Evolutionary conservation across 129 eudicot species (phyloP), one percentile per base, ranked within the genome.

Genomic region (carrot (Daucus carota)): DNA sequence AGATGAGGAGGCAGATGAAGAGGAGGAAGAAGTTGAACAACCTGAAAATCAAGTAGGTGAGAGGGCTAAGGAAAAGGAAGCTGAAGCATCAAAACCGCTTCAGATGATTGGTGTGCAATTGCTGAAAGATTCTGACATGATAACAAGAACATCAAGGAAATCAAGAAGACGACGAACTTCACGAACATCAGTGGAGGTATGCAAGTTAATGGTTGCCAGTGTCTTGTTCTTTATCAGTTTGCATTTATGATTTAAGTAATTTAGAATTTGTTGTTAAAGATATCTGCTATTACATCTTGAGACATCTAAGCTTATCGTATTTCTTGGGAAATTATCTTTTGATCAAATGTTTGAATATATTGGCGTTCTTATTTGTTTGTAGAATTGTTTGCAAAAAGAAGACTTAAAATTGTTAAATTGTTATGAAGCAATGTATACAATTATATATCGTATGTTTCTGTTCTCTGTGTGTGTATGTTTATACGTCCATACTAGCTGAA

Each of bases 61-160:
- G 73, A 84, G 87, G 69, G 88, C 83, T 26, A 91, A 89, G 84
- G 90, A 88, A 77, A 91, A 94, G 85, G 97, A 89, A 82, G 87
- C 75, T 73, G 96, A 79, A 67, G 87, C 93, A 76, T 82, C 87
- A 65, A 89, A 91, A 69, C 93, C 97, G 79, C 93, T 80, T 73
- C 98, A 89, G 81, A 94, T 94, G 98, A 94, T 94, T 72, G 98
- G 98, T 79, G 96, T 91, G 42, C 97, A 94, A 34, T 80, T 91
- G 83, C 80, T 91, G 81, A 91, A 91, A 86, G 92, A 90, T 71
- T 79, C 80, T 9, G 93, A 91, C 52, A 85, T 75, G 67, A 66
- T 84, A 22, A 79, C 90, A 18, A 80, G 81, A 74, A 83, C 89
- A 73, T 87, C 96, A 66, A 89, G 83, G 76, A 87, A 89, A 82